These are phyloP conservation scores for Ramichloridium luteum DNA, from an alignment of 2,329 filamentous ascomycete genomes.

Conservation along the genomic window DNA sequence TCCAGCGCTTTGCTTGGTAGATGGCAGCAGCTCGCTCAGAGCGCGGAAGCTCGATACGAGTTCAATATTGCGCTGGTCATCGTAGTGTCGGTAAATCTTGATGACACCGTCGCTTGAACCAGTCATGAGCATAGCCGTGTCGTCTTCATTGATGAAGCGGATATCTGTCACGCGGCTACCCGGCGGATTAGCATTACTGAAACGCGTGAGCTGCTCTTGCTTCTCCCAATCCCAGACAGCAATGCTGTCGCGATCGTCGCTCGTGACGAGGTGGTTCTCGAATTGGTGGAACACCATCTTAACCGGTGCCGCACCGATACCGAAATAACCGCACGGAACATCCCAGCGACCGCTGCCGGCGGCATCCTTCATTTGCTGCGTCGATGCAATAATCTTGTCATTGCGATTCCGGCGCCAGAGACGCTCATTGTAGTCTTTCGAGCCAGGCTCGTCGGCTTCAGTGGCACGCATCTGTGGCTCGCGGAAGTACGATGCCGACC, in stretches of 20 bases:
- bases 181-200: constrained; percentile 86
- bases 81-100: constrained; percentile 86
- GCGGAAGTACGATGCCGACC: constrained; percentile 94
- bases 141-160: constrained; percentile 96
- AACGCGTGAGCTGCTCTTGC: constrained; percentile 61
- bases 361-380: constrained; percentile 82
- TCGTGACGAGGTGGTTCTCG: constrained; percentile 86
- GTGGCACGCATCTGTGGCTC: constrained; percentile 97
- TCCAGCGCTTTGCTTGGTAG: constrained; percentile 75
- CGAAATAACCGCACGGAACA: constrained; percentile 67
- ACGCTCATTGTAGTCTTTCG: constrained; percentile 88
- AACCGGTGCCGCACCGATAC: constrained; percentile 77
- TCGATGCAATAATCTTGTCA: constrained; percentile 81
- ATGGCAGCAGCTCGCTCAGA: constrained; percentile 83
- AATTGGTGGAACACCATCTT: constrained; percentile 98
- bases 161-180: constrained; percentile 90
- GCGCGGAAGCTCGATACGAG: constrained; percentile 86
- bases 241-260: constrained; percentile 84
- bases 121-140: constrained; percentile 86
- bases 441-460: constrained; percentile 91
- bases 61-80: constrained; percentile 61
- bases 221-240: constrained; percentile 85
- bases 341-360: constrained; percentile 83
- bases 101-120: constrained; percentile 92
- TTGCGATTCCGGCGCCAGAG: constrained; percentile 89